Conservation (phyloP, 169 alveolate species). For the Cryptosporidium sp. region DNA sequence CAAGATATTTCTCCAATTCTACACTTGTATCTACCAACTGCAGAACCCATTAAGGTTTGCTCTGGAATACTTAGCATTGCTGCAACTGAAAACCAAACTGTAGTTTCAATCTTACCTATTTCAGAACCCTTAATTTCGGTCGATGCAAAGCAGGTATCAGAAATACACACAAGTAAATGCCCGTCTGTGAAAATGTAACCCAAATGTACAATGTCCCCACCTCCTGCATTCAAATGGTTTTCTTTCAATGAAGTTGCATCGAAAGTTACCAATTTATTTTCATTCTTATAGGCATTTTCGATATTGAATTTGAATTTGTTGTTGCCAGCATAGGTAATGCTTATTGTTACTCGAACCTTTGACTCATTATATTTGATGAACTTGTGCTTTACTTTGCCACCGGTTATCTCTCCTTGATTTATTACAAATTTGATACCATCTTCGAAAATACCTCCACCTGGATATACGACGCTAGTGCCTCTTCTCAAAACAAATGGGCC, state of each 20-base stretch:
- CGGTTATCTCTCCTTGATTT: background rate
- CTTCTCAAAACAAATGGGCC: slow-evolving; percentile 12
- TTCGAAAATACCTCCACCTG: slow-evolving; percentile 26
- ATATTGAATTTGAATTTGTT: background rate
- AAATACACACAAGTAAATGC: slow-evolving; percentile 21
- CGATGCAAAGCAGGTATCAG: slow-evolving; percentile 29
- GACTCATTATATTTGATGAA: background rate
- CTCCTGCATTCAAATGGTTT: background rate
- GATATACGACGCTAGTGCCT: background rate
- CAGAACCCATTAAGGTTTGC: slow-evolving; percentile 25
- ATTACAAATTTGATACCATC: slow-evolving; percentile 37
- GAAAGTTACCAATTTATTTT: background rate
- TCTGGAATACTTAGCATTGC: background rate
- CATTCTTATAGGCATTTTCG: background rate
- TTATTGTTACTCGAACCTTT: background rate
- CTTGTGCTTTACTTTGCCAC: background rate
- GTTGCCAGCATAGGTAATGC: background rate
- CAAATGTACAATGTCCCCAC: background rate
- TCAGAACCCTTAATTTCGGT: background rate
- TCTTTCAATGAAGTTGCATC: background rate
- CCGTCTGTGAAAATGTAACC: slow-evolving; percentile 30
- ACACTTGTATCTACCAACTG: slow-evolving; percentile 49
- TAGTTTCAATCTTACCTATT: slow-evolving; percentile 1
- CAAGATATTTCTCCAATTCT: slow-evolving; percentile 51
- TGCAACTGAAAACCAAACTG: slow-evolving; percentile 27